Percentiles rank a stretch among this genome's conserved stretches.
Conservation (phyloP, 768 basidiomycete species). For the Psilocybe sp. region DNA sequence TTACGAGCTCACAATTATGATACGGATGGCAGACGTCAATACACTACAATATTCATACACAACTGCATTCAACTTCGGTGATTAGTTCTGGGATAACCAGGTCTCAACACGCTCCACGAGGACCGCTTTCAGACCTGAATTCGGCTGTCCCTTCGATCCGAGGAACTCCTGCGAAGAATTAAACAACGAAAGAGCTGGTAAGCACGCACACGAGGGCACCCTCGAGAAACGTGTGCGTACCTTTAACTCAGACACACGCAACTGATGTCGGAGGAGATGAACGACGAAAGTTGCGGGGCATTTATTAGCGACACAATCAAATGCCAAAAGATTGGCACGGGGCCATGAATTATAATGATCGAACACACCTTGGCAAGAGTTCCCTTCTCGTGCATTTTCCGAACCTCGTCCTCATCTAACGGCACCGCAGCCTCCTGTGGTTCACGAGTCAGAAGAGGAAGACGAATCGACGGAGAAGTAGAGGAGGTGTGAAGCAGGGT, state of each 20-base stretch:
- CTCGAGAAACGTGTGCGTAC: slow-evolving; percentile 31
- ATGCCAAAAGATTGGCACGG: slow-evolving; percentile 8
- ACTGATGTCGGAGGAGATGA: slow-evolving; percentile 33
- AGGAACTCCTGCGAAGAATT: slow-evolving; percentile 57
- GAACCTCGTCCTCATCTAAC: slow-evolving; percentile 66
- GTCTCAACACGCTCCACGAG: slow-evolving; percentile 62
- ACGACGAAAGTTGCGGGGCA: slow-evolving; percentile 4
- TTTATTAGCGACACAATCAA: slow-evolving; percentile 8
- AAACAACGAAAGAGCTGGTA: slow-evolving; percentile 4
- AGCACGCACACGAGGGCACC: slow-evolving; percentile 4
- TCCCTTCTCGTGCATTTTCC: slow-evolving; percentile 59
- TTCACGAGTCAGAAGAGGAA: too few relatives aligned
- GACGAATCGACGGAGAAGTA: too few relatives aligned
- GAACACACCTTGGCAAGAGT: slow-evolving; percentile 59
- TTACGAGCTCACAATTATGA: too few relatives aligned
- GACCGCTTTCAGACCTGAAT: slow-evolving; percentile 72
- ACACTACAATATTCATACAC: not conserved
- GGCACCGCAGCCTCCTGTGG: too few relatives aligned
- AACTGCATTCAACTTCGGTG: not conserved
- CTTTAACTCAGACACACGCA: slow-evolving; percentile 78
- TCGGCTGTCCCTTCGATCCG: slow-evolving; percentile 57
- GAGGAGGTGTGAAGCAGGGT: too few relatives aligned
- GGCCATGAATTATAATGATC: too few relatives aligned
- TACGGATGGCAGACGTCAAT: too few relatives aligned
- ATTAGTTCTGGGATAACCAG: slow-evolving; percentile 47